Evolutionary conservation across 495 filamentous ascomycete species (phyloP).

Genomic region (Penicillium cosmopolitanum): DNA sequence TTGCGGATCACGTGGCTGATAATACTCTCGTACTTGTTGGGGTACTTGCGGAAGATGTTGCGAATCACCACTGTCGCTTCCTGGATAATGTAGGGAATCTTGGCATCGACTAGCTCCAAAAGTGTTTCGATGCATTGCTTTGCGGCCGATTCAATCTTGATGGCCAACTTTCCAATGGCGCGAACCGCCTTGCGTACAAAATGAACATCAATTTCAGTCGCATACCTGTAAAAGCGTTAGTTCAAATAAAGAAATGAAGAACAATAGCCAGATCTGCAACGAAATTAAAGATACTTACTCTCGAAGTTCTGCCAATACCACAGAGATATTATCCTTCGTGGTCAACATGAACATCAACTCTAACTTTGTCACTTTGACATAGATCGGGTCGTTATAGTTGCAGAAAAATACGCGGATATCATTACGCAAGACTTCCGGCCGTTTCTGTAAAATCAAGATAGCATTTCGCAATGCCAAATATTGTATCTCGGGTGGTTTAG

Average conservation of each 20-base stretch:
- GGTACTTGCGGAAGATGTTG: constrained; percentile 99
- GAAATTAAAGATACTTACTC: constrained; percentile 59
- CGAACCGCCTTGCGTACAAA: constrained; percentile 98
- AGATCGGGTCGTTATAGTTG: constrained; percentile 99
- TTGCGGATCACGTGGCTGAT: constrained; percentile 95
- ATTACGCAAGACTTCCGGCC: constrained; percentile 92
- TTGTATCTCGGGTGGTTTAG: constrained; percentile 96
- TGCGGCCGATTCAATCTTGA: constrained; percentile 97
- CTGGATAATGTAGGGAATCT: constrained; percentile 99
- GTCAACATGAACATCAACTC: constrained; percentile 99
- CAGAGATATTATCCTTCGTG: constrained; percentile 92
- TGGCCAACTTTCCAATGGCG: constrained; percentile 96
- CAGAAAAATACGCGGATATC: constrained; percentile 99
- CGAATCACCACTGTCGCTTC: constrained; percentile 99
- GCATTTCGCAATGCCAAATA: constrained; percentile 96
- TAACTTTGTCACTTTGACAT: constrained; percentile 99
- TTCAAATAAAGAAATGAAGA: constrained; percentile 13
- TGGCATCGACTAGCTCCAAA: constrained; percentile 93
- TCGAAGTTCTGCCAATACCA: constrained; percentile 90
- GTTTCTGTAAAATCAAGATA: constrained; percentile 87
- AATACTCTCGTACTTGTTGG: constrained; percentile 97
- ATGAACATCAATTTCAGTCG: constrained; percentile 97
- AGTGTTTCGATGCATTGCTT: constrained; percentile 89
- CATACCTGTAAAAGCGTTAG: constrained; percentile 60
- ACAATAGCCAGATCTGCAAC: not conserved